phyloP scores from a whole-genome alignment of 768 basidiomycete genomes.

The Multifurca ochricompacta region DNA sequence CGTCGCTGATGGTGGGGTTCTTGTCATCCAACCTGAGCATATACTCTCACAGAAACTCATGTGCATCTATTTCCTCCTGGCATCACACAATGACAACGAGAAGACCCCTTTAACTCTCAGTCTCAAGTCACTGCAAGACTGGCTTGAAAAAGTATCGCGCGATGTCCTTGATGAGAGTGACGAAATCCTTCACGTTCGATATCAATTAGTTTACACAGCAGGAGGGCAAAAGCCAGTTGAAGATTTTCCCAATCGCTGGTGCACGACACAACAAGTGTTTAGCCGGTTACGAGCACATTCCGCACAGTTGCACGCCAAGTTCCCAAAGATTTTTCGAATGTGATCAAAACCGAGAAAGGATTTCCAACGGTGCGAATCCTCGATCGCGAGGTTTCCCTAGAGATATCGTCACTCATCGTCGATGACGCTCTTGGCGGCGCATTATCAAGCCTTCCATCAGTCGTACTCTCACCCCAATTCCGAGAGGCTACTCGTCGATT shows the following conservation, averaged over 20 bases:
- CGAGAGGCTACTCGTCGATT: slow-evolving; percentile 8
- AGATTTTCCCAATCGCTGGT: slow-evolving; percentile 38
- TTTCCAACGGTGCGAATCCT: slow-evolving; percentile 5
- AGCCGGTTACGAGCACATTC: slow-evolving; percentile 25
- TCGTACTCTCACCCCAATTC: neutral
- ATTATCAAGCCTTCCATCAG: neutral
- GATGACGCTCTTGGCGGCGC: slow-evolving; percentile 3
- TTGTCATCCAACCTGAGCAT: slow-evolving; percentile 47
- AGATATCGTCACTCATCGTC: neutral
- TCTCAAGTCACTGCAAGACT: neutral
- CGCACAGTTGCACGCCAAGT: neutral
- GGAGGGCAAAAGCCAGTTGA: slow-evolving; percentile 34
- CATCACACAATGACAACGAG: slow-evolving; percentile 13
- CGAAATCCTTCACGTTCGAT: slow-evolving; percentile 38
- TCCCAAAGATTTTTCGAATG: neutral
- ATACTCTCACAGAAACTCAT: slow-evolving; percentile 44
- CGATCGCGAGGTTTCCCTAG: neutral
- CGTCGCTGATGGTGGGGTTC: slow-evolving; percentile 32
- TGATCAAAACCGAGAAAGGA: neutral
- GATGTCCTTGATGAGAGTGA: slow-evolving; percentile 17
- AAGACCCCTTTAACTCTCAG: neutral
- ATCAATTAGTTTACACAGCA: slow-evolving; percentile 43
- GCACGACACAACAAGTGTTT: slow-evolving; percentile 33
- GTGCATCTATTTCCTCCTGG: slow-evolving; percentile 31
- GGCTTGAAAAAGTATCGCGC: slow-evolving; percentile 3